Evolutionary conservation across 768 basidiomycete genomes (phyloP), one percentile per base, ranked within the genome.

Genomic region (Harrya chromipes): DNA sequence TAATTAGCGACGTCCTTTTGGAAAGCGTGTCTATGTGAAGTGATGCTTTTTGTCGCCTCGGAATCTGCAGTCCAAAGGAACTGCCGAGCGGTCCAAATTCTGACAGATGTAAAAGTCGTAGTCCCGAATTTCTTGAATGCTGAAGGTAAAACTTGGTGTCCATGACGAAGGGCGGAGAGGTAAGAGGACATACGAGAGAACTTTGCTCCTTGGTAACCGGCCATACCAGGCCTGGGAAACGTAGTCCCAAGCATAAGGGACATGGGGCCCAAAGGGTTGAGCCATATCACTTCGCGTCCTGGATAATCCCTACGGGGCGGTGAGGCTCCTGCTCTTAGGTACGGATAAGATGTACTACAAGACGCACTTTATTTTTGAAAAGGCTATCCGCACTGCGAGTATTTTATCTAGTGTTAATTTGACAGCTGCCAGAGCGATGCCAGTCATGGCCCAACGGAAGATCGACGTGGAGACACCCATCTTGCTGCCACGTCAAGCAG

Each of bases 21-120:
- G 40, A 77, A 79, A 4, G 67, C 57, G 21, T 53, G 53, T 19
- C 73, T 55, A 34, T 72, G 68, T 0, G 61, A 57, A 11, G 57
- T 57, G 19, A 77, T 55, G 3, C 56, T 47, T 46, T 72, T 74
- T 21, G 77, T 53, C 7, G 74, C 72, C 27, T 77, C 72, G 1
- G 71, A 63, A 41, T 79, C 78, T 13, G 73, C 65, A 14, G 79
- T 29, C 73, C 75, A 79, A 49, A 71, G 70, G 10, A 60, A 60
- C 0, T 63, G 70, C 11, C 56, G 63, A 21, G 67, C 61, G 9
- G 55, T 43, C 55, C 56, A 65, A 37, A 77, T 47, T 1, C 48
- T 43, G 23, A 75, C 62, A 6, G 75, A 70, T 11, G 68, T 67
- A 17, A 75, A 54, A 17, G 61, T 63, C 0, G 76, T 78, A 46